A percentile compares a stretch with the other conserved stretches of the same genome.
phyloP scores from a whole-genome alignment of 176 grass and related monocot species.

The Oryza longistaminata region DNA sequence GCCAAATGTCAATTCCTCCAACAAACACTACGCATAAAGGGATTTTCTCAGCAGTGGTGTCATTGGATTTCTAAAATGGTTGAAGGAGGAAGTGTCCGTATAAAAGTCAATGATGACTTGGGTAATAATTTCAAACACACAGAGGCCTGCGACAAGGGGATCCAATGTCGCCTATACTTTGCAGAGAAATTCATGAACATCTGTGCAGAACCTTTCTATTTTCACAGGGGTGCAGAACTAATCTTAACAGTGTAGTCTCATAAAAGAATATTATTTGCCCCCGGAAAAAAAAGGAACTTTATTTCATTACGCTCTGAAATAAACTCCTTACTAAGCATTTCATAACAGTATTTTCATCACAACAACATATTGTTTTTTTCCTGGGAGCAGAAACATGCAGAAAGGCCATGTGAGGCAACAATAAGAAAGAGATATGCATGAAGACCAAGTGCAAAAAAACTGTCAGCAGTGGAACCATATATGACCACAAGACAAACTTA shows the following conservation, averaged over 20 bases:
- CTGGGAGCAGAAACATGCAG: neutral
- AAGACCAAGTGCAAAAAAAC: constrained; percentile 22
- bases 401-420: neutral
- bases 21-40: no score
- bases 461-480: constrained; percentile 4
- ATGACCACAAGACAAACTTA: neutral
- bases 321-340: neutral
- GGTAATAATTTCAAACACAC: no score
- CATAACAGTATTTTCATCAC: neutral
- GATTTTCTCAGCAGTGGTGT: no score
- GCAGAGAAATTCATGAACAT: neutral
- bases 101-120: no score
- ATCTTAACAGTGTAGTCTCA: neutral
- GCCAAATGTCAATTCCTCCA: no score
- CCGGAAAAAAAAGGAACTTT: neutral
- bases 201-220: neutral
- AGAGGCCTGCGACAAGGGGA: no score
- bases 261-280: neutral
- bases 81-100: no score
- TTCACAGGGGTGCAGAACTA: neutral
- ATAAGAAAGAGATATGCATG: neutral
- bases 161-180: no score
- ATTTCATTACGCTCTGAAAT: neutral
- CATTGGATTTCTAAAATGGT: no score
- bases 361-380: neutral